Percentiles rank a stretch among this genome's conserved stretches.
Conservation (phyloP, 805 yeast species). For the Saccharomycopsis oosterbeekiorum region DNA sequence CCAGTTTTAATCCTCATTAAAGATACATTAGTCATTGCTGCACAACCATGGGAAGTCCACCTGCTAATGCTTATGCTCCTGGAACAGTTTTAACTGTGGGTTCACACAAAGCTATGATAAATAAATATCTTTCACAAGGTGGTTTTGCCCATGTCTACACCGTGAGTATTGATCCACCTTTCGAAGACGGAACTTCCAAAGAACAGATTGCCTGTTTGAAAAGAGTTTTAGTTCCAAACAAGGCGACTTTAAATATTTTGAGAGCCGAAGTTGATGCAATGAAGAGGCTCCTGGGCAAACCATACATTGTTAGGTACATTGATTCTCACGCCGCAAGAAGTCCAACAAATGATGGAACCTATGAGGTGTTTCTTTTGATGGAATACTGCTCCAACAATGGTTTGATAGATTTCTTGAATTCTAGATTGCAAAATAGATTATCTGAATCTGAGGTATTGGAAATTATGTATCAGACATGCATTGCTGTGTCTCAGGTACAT, state of each 20-base stretch:
- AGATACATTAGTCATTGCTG: no score
- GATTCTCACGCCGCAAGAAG: conserved; percentile 91
- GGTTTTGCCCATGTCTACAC: conserved; percentile 95
- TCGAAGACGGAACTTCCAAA: conserved; percentile 28
- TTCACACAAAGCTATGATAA: conserved; percentile 60
- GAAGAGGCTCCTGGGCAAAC: conserved; percentile 75
- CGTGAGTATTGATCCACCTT: conserved; percentile 51
- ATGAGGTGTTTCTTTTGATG: conserved; percentile 73
- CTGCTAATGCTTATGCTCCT: conserved; percentile 55
- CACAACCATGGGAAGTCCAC: conserved; percentile 31
- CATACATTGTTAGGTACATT: conserved; percentile 77
- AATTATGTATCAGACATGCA: conserved; percentile 60
- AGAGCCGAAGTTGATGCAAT: conserved; percentile 97
- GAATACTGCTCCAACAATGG: conserved; percentile 72
- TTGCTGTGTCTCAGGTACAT: conserved; percentile 74
- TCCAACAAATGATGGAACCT: conserved; percentile 38
- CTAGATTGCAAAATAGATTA: conserved; percentile 54
- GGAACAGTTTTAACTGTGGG: conserved; percentile 81
- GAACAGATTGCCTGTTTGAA: conserved; percentile 72
- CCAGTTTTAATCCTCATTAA: neutral
- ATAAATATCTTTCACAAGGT: conserved; percentile 72
- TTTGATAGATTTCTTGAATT: conserved; percentile 70
- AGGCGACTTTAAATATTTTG: conserved; percentile 66
- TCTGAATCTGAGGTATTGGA: conserved; percentile 58
- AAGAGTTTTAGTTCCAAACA: conserved; percentile 91